These are phyloP conservation scores for Naganishia cerealis DNA, from an alignment of 1,284 basidiomycete genomes.

Conservation along the genomic window DNA sequence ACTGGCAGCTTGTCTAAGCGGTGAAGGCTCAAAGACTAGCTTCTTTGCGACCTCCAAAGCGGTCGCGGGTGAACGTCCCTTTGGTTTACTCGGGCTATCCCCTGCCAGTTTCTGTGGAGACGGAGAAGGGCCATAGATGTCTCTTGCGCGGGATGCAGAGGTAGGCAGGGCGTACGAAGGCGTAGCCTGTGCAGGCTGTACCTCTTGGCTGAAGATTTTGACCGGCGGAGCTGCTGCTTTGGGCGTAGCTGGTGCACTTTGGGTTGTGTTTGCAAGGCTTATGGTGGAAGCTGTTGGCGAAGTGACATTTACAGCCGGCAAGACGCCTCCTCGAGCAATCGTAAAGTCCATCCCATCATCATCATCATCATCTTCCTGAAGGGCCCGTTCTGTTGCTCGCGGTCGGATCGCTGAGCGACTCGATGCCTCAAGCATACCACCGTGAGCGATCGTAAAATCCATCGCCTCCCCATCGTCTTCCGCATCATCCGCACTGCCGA, in stretches of 20 bases:
- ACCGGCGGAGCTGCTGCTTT: background rate
- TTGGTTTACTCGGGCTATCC: slow-evolving; percentile 16
- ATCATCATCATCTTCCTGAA: slow-evolving; percentile 14
- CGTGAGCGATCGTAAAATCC: slow-evolving; percentile 47
- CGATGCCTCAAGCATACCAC: slow-evolving; percentile 40
- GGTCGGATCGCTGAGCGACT: background rate
- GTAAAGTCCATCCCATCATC: slow-evolving; percentile 47
- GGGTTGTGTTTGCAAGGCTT: slow-evolving; percentile 20
- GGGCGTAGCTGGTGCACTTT: slow-evolving; percentile 12
- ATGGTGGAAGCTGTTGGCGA: slow-evolving; percentile 29
- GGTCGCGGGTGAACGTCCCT: slow-evolving; percentile 18
- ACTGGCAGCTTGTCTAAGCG: background rate
- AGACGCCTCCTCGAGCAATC: slow-evolving; percentile 44
- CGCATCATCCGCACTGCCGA: background rate
- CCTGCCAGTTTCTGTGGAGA: slow-evolving; percentile 4
- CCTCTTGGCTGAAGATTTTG: slow-evolving; percentile 10
- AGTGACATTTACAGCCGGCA: slow-evolving; percentile 31
- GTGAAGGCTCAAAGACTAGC: slow-evolving; percentile 27
- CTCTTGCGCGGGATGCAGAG: slow-evolving; percentile 10
- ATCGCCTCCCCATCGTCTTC: slow-evolving; percentile 39
- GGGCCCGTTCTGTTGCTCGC: slow-evolving; percentile 3
- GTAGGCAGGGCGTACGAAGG: slow-evolving; percentile 17
- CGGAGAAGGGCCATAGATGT: slow-evolving; percentile 29
- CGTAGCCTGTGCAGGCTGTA: background rate
- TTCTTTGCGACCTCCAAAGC: slow-evolving; percentile 32